Percentiles rank a stretch among this genome's conserved stretches.
These are phyloP conservation scores for Podaxis sp. DNA, from an alignment of 768 basidiomycete species.

Conservation along the genomic window DNA sequence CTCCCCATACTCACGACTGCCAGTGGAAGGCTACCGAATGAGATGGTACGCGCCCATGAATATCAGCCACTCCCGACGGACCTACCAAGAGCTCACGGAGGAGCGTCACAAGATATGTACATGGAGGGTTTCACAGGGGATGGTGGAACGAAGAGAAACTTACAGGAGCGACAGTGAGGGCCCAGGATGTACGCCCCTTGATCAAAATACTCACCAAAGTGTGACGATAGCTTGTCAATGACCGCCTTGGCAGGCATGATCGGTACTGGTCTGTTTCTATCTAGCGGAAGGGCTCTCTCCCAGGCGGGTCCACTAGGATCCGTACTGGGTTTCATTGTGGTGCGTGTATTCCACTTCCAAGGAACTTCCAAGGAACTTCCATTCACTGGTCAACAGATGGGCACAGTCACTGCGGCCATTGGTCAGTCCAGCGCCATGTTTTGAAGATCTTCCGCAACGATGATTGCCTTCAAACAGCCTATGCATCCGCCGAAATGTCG, in stretches of 20 bases:
- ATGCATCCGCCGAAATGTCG: constrained; percentile 50
- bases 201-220: not conserved
- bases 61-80: constrained; percentile 10
- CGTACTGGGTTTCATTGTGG: constrained; percentile 47
- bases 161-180: constrained; percentile 31
- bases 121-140: constrained; percentile 8
- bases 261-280: constrained; percentile 58
- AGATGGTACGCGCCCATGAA: not conserved
- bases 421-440: constrained; percentile 18
- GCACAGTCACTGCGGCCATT: constrained; percentile 30
- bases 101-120: not conserved
- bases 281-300: constrained; percentile 47
- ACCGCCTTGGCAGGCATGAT: constrained; percentile 38
- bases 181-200: not conserved
- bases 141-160: constrained; percentile 23
- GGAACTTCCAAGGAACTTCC: not conserved
- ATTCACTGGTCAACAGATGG: constrained; percentile 25
- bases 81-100: not conserved
- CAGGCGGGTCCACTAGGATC: constrained; percentile 55
- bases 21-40: not conserved
- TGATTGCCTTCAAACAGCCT: constrained; percentile 19
- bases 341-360: constrained; percentile 14
- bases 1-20: not conserved
- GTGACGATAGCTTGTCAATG: constrained; percentile 28
- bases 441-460: not conserved